Evolutionary conservation across 2,329 filamentous ascomycete genomes (phyloP), one percentile per base, ranked within the genome.

Genomic region (Huntiella savannae): DNA sequence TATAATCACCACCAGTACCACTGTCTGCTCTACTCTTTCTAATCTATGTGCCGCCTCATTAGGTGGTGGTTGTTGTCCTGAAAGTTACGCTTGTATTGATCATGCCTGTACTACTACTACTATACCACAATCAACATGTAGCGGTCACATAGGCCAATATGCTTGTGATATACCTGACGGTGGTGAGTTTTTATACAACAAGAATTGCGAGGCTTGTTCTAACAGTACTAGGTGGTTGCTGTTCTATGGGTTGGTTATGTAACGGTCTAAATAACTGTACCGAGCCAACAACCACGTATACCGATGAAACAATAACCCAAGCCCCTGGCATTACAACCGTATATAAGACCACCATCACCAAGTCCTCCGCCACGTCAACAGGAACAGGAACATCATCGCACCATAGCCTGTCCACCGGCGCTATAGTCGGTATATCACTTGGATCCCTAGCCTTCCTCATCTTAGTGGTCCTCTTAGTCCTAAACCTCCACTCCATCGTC

Each of bases 11-110:
- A 33, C 33, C 33, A 47, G 40, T 4, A 28, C 35, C 15, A 15
- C 22, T 4, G 11, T 33, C 6, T 60, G 58, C 40, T 51, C 53
- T 7, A 34, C 53, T 4, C 54, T 53, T 33, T 49, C 57, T 16
- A 55, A 53, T 13, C 50, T 58, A 7, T 69, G 67, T 41, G 57
- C 65, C 4, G 53, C 57, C 3, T 61, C 60, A 6, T 43, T 65
- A 12, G 55, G 56, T 15, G 68, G 68, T 28, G 65, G 63, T 32
- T 71, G 68, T 48, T 71, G 68, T 49, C 67, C 69, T 1, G 55
- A 62, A 4, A 55, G 60, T 35, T 74, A 70, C 53, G 58, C 58
- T 4, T 75, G 71, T 55, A 67, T 58, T 2, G 59, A 57, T 40
- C 58, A 64, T 33, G 33, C 15, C 5, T 48, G 46, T 36, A 48